Base-by-base conservation (phyloP, 495 filamentous ascomycete genomes). In the Glonium stellatum region DNA sequence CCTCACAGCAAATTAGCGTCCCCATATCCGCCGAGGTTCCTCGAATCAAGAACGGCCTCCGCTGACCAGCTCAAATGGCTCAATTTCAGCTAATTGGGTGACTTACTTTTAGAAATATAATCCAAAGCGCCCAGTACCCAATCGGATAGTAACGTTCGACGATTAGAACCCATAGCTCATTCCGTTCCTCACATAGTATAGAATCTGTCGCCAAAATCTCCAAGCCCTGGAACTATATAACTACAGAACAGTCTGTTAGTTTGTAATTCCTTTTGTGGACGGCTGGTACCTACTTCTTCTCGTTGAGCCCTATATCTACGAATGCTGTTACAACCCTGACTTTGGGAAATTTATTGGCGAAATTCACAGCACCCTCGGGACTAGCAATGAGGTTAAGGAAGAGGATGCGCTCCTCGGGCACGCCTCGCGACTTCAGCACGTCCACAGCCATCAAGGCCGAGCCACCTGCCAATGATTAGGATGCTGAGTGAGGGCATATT, bases 331-430 rank as follows among this genome's bases (percentile, higher is more conserved):
- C 90, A 18, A 97, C 87, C 56, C 92, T 79, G 52, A 97, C 77
- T 67, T 88, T 92, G n/a, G 93, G 93, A 70, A 93, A 97, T 60
- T 85, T 87, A 69, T 90, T 79, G 1, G 92, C 89, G 75, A 98
- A 98, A 63, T 86, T 89, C 55, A 82, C 82, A 66, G 96, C 88
- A 13, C 93, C 93, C 62, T 96, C 85, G 0, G 93, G 93, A 67
- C 91, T 96, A 15, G 93, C 93, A 67, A 98, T 95, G 41, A 98
- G 75, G 70, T 98, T 98, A 36, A 98, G 77, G 74, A 98, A 98
- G 34, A 97, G 79, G 59, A 98, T 97, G 39, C 87, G 86, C 65
- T 97, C 88, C 72, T 97, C 93, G 3, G 92, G 92, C 5, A 98
- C 95, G 25, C 93, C 95, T 60, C 86, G 84, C 10, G 85, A 85